Evolutionary conservation across 352 stramenopile species (phyloP).

Genomic region (Phytophthora brassicae): DNA sequence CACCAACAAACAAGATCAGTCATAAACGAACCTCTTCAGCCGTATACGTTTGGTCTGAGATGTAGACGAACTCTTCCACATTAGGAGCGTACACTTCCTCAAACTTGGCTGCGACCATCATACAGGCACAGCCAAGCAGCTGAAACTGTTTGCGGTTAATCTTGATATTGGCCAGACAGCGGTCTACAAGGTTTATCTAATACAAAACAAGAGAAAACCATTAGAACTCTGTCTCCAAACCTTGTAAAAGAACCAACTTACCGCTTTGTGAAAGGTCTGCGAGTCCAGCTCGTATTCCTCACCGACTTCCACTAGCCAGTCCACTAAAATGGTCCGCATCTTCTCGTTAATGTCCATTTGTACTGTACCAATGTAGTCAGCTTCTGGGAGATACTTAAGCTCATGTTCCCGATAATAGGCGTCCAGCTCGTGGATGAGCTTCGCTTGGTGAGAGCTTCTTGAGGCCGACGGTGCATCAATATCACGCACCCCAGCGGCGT

Average conservation of each 20-base stretch:
- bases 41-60: constrained; percentile 96
- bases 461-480: constrained; percentile 52
- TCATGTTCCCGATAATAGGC: constrained; percentile 71
- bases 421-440: constrained; percentile 67
- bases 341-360: constrained; percentile 99
- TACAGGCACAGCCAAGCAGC: constrained; percentile 94
- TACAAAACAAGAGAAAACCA: not conserved
- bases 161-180: constrained; percentile 76
- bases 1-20: not conserved
- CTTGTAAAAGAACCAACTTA: constrained; percentile 24
- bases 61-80: constrained; percentile 96
- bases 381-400: constrained; percentile 64
- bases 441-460: constrained; percentile 40
- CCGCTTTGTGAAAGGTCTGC: constrained; percentile 82
- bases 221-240: not conserved
- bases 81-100: constrained; percentile 96
- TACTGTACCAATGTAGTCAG: constrained; percentile 66
- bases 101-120: constrained; percentile 97
- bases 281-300: constrained; percentile 86
- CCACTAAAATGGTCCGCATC: constrained; percentile 99
- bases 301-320: constrained; percentile 97
- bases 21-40: constrained; percentile 54
- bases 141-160: constrained; percentile 94
- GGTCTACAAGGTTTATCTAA: constrained; percentile 86
- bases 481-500: constrained; percentile 49